phyloP scores from a whole-genome alignment of 2,329 filamentous ascomycete genomes.

The Daldinia sp. region DNA sequence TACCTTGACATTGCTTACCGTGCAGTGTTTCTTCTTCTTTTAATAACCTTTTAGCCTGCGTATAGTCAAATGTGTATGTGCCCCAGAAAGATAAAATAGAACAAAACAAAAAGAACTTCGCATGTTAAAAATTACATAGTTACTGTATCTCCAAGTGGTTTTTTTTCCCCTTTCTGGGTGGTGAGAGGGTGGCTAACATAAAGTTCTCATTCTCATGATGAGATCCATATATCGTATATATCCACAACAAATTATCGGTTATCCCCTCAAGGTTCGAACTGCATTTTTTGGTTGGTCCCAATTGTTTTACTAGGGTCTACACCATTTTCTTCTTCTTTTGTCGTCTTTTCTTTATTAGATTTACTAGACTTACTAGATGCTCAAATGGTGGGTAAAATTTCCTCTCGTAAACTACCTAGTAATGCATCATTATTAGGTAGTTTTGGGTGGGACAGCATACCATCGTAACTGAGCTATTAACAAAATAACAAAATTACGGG shows the following conservation, averaged over 20 bases:
- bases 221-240: neutral
- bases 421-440: slow-evolving; percentile 23
- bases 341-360: neutral
- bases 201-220: slow-evolving; percentile 1
- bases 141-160: neutral
- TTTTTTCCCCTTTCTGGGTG: neutral
- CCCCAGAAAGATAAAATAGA: neutral
- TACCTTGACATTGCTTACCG: neutral
- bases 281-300: neutral
- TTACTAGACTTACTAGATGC: no score
- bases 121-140: neutral
- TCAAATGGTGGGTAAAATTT: neutral
- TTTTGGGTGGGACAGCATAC: slow-evolving; percentile 31
- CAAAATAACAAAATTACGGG: slow-evolving; percentile 14
- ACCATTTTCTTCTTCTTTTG: neutral
- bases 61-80: slow-evolving; percentile 1
- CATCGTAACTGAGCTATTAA: slow-evolving; percentile 5
- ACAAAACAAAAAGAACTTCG: neutral
- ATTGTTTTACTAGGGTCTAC: neutral
- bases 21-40: no score
- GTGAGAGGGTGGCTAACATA: slow-evolving; percentile 1
- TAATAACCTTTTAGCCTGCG: neutral
- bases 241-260: slow-evolving; percentile 7
- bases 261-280: slow-evolving; percentile 16
- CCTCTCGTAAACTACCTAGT: slow-evolving; percentile 9